Conservation (phyloP, 129 eudicot species). For the Heracleum sosnowskyi region DNA sequence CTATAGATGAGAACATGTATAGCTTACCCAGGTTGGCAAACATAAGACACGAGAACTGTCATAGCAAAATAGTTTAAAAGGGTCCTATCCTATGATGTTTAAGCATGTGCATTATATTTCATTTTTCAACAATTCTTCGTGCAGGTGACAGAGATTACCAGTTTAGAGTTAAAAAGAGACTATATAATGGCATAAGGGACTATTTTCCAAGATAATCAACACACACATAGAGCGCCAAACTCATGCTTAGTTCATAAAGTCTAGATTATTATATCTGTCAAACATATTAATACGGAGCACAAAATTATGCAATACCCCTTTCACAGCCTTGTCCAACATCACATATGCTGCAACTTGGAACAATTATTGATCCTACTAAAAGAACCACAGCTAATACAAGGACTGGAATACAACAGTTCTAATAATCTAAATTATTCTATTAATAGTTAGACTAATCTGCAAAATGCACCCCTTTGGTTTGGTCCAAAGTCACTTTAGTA, state of each 20-base stretch:
- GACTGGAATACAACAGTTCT: background rate
- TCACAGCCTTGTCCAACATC: background rate
- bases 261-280: background rate
- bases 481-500: too few relatives aligned
- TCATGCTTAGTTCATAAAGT: background rate
- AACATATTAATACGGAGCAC: background rate
- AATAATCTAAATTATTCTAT: background rate
- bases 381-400: background rate
- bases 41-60: background rate
- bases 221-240: background rate
- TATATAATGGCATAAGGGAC: background rate
- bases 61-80: background rate
- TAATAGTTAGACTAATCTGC: too few relatives aligned
- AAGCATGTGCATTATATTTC: background rate
- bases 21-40: background rate
- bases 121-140: background rate
- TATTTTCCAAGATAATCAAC: background rate
- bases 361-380: background rate
- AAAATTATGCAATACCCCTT: background rate
- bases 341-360: background rate
- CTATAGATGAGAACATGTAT: background rate
- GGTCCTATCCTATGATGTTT: background rate
- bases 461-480: too few relatives aligned
- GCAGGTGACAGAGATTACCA: background rate
- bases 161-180: background rate